phyloP scores from a whole-genome alignment of 768 basidiomycete genomes.

The Boletus rubroflammeus region DNA sequence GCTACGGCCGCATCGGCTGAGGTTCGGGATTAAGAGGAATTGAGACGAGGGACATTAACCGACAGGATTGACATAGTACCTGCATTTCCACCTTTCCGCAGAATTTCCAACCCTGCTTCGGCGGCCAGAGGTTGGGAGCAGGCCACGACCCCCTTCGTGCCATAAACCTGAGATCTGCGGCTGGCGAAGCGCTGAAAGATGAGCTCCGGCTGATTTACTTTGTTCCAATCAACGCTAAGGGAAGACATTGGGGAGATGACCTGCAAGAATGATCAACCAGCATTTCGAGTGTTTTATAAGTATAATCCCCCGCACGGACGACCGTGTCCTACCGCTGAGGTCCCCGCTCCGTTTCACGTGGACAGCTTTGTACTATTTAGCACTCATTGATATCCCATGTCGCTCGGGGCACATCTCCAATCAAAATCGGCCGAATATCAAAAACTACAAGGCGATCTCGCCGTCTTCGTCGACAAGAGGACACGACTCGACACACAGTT shows the following conservation, averaged over 20 bases:
- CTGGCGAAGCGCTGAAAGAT: constrained; percentile 73
- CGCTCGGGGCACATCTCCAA: constrained; percentile 61
- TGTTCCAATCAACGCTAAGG: constrained; percentile 49
- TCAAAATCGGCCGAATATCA: constrained; percentile 71
- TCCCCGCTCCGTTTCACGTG: constrained; percentile 10
- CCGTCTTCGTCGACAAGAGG: constrained; percentile 69
- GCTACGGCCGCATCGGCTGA: constrained; percentile 94
- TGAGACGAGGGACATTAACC: background rate
- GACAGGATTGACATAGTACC: constrained; percentile 47
- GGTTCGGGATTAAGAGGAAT: background rate
- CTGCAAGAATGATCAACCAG: background rate
- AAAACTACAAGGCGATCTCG: constrained; percentile 73
- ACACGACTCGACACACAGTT: constrained; percentile 88
- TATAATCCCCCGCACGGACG: constrained; percentile 2
- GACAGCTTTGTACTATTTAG: constrained; percentile 3
- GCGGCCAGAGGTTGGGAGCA: constrained; percentile 90
- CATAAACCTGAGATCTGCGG: constrained; percentile 82
- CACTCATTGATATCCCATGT: constrained; percentile 36
- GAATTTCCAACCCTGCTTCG: constrained; percentile 87
- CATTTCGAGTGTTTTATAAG: background rate
- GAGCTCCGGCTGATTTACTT: constrained; percentile 64
- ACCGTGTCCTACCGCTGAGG: background rate
- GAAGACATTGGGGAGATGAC: constrained; percentile 21
- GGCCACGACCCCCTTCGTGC: constrained; percentile 83
- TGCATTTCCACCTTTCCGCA: constrained; percentile 93